phyloP scores from a whole-genome alignment of 495 filamentous ascomycete species.

The Tuber calosporum region DNA sequence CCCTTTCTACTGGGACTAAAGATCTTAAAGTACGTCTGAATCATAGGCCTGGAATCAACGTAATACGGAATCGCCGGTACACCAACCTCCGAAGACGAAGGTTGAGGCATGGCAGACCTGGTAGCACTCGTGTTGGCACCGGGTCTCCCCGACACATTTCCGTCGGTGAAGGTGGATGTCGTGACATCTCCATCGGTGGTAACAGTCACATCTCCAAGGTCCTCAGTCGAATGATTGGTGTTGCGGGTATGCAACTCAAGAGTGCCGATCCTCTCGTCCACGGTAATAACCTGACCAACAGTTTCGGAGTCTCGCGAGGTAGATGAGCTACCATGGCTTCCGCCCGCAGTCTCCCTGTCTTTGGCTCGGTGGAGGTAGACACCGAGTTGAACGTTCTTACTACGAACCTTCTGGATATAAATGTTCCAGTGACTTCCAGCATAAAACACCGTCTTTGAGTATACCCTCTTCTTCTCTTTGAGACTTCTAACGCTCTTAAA shows the following conservation, averaged over 20 bases:
- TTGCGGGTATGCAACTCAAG: conserved; percentile 18
- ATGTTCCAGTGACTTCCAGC: conserved; percentile 57
- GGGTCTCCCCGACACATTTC: conserved; percentile 19
- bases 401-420: conserved; percentile 56
- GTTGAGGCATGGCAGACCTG: conserved; percentile 13
- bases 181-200: conserved; percentile 30
- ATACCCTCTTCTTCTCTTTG: conserved; percentile 57
- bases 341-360: conserved; percentile 48
- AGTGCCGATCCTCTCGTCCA: conserved; percentile 16
- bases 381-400: conserved; percentile 53
- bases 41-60: conserved; percentile 52
- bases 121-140: conserved; percentile 32
- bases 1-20: conserved; percentile 54
- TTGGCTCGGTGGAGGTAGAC: conserved; percentile 58
- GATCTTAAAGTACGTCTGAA: conserved; percentile 60
- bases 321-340: conserved; percentile 16
- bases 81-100: neutral
- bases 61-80: conserved; percentile 50
- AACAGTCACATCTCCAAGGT: conserved; percentile 33
- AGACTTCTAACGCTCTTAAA: conserved; percentile 52
- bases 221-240: conserved; percentile 12
- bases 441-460: conserved; percentile 58
- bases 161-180: conserved; percentile 19
- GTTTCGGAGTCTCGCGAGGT: conserved; percentile 12
- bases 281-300: conserved; percentile 29